Evolutionary conservation across 345 rosid species (phyloP), one percentile per base, ranked within the genome.

Genomic region (Bruguiera parviflora): DNA sequence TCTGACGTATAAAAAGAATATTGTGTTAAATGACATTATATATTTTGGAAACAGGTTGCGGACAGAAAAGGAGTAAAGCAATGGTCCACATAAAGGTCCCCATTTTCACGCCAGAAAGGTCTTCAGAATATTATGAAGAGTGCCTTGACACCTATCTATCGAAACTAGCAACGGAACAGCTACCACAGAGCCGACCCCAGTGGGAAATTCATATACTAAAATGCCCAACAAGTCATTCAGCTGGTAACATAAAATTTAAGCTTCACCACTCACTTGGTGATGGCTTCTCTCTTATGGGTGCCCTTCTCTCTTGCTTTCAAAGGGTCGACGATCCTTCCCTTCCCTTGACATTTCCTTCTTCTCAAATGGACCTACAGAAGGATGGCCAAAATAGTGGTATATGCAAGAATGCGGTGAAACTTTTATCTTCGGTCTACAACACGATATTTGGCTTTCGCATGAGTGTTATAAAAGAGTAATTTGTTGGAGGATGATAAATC

Each of bases 221-320:
- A 19, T 81, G 74, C 65, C 84, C 84, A 1, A 77, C 85, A 6
- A 81, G 53, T 9, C 32, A 71, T 29, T 80, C 85, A 19, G 80
- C 83, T 7, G 85, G 80, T 11, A 75, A 21, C 59, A 0, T 70
- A 0, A 67, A 84, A 0, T 84, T 87, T 76, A 87, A 84, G 80
- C 78, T 87, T 25, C 91, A 87, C 64, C 91, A 87, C 43, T 70
- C 88, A 0, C 87, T 87, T 16, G 88, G 88, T 0, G 91, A 87
- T 39, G 88, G 91, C 18, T 83, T 64, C 24, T 79, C 82, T 70
- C 67, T 87, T 20, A 81, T 87, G 84, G 83, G 83, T 13, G 84
- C 84, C 51, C 84, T 87, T 21, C 78, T 87, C 53, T 87, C 88
- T 58, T 81, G 85, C 53, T 71, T 87, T 4, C 77, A 81, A 65